Conservation (phyloP, 768 basidiomycete species). For the Leccinum incarnatum region DNA sequence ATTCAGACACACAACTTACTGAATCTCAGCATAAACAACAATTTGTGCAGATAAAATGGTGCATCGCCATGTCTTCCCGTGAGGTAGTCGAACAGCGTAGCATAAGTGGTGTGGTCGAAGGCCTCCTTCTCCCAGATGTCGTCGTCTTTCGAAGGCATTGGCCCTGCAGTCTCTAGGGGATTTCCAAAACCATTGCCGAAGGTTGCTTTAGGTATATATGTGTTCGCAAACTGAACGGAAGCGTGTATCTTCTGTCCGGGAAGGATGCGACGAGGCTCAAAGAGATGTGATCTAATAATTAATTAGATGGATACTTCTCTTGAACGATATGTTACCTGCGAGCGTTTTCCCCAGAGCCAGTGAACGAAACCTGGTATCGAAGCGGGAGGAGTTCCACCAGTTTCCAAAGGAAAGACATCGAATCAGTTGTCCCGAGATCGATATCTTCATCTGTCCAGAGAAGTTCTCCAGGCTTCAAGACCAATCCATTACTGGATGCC, state of each 20-base stretch:
- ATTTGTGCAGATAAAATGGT: constrained; percentile 15
- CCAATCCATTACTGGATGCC: constrained; percentile 23
- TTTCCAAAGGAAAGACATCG: constrained; percentile 17
- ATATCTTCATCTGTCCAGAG: constrained; percentile 20
- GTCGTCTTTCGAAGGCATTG: constrained; percentile 6
- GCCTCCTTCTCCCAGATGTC: constrained; percentile 16
- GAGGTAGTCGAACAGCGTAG: constrained; percentile 11
- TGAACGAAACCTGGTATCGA: constrained; percentile 18
- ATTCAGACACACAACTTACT: constrained; percentile 1
- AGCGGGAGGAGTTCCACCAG: constrained; percentile 14
- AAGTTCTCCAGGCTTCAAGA: constrained; percentile 17
- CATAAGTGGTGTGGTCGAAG: constrained; percentile 10
- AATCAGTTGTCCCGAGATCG: constrained; percentile 15
- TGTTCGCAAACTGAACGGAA: constrained; percentile 20
- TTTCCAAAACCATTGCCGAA: constrained; percentile 17
- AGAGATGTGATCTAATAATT: constrained; percentile 8
- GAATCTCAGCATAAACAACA: constrained; percentile 19
- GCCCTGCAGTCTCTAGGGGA: constrained; percentile 4
- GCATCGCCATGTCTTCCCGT: constrained; percentile 6
- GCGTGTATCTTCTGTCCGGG: constrained; percentile 15
- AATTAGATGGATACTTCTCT: neutral
- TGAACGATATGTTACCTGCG: constrained; percentile 1
- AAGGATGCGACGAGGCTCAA: constrained; percentile 12
- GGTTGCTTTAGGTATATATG: constrained; percentile 16
- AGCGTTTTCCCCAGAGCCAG: constrained; percentile 11